Conservation (phyloP, 176 grass and related monocot species). For the Echinochloa phyllopogon region DNA sequence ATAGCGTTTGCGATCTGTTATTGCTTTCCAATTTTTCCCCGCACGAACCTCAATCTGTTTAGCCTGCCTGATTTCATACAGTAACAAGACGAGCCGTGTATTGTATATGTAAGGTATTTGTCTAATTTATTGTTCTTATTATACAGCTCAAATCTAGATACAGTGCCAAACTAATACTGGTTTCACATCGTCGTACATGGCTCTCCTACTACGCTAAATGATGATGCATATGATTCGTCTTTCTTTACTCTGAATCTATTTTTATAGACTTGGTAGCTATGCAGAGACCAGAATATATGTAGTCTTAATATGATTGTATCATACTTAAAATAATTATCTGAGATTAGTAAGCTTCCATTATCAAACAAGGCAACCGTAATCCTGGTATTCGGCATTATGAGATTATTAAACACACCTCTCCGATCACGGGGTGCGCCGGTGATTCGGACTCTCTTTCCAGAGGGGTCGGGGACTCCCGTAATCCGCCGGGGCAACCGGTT, state of each 20-base stretch:
- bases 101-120: constrained; percentile 1
- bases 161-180: neutral
- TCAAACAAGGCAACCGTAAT: too few relatives aligned
- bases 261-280: too few relatives aligned
- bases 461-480: neutral
- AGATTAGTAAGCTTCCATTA: too few relatives aligned
- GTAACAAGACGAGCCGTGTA: neutral
- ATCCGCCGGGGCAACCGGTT: neutral
- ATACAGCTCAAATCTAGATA: neutral
- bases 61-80: neutral
- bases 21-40: neutral
- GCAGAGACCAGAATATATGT: too few relatives aligned
- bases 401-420: too few relatives aligned
- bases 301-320: too few relatives aligned
- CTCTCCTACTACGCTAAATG: too few relatives aligned
- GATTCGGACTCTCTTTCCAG: too few relatives aligned
- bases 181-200: neutral
- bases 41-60: neutral
- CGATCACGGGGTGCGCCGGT: neutral
- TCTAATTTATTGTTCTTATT: neutral
- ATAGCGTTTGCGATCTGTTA: neutral
- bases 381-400: too few relatives aligned
- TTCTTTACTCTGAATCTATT: too few relatives aligned
- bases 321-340: too few relatives aligned
- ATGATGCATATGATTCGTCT: too few relatives aligned